Evolutionary conservation across 495 filamentous ascomycete genomes (phyloP).

Genomic region (Aspergillus bridgeri): DNA sequence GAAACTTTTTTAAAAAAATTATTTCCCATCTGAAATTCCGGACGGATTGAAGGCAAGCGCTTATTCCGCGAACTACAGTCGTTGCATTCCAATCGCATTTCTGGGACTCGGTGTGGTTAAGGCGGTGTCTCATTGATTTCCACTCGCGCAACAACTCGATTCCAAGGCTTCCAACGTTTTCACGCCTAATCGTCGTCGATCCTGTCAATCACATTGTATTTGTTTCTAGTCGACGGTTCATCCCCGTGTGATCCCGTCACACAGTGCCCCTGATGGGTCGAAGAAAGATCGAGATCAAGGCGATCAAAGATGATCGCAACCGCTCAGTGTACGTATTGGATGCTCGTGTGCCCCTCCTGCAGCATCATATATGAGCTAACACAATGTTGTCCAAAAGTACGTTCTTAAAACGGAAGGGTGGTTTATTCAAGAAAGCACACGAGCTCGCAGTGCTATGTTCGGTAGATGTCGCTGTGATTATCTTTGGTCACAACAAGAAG

Average conservation of each 20-base stretch:
- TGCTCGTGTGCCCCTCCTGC: slow-evolving; percentile 7
- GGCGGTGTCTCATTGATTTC: slow-evolving; percentile 13
- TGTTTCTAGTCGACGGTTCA: slow-evolving; percentile 7
- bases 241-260: slow-evolving; percentile 12
- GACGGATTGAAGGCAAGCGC: slow-evolving; percentile 1
- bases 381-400: slow-evolving; percentile 59
- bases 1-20: background rate
- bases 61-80: slow-evolving; percentile 3
- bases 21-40: background rate
- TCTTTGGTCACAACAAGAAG: slow-evolving; percentile 97
- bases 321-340: slow-evolving; percentile 83
- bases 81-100: slow-evolving; percentile 4
- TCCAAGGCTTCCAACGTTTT: slow-evolving; percentile 7
- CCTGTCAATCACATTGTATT: background rate
- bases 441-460: slow-evolving; percentile 97
- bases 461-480: slow-evolving; percentile 97
- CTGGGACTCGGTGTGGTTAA: slow-evolving; percentile 7
- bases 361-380: background rate
- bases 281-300: slow-evolving; percentile 96
- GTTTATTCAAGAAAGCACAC: slow-evolving; percentile 98
- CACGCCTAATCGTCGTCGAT: slow-evolving; percentile 5
- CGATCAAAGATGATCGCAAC: slow-evolving; percentile 99
- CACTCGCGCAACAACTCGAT: slow-evolving; percentile 16
- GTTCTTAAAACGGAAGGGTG: slow-evolving; percentile 97
- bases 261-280: slow-evolving; percentile 52